phyloP scores from a whole-genome alignment of 495 filamentous ascomycete species.

The Pseudoneurospora amorphoporcata region DNA sequence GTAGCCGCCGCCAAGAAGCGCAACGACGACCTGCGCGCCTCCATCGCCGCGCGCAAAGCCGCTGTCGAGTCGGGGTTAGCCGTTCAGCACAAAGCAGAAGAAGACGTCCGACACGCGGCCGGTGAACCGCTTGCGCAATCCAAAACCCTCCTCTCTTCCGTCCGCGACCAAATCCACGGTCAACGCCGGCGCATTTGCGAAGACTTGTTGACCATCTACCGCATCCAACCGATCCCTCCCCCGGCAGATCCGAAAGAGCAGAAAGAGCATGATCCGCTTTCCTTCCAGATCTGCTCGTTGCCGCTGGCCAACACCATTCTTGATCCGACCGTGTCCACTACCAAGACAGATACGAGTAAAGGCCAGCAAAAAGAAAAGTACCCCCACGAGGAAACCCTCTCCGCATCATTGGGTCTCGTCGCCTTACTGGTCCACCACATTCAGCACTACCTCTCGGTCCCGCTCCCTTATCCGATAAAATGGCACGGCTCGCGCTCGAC shows the following conservation, averaged over 20 bases:
- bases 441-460: conserved; percentile 69
- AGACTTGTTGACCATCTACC: conserved; percentile 67
- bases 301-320: conserved; percentile 70
- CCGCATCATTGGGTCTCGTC: conserved; percentile 74
- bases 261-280: conserved; percentile 34
- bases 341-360: background rate
- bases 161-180: conserved; percentile 54
- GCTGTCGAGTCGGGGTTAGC: conserved; percentile 55
- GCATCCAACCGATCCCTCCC: conserved; percentile 54
- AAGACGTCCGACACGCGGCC: conserved; percentile 44
- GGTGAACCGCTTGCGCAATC: conserved; percentile 46
- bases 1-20: conserved; percentile 50
- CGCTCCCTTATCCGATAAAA: conserved; percentile 71
- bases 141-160: conserved; percentile 41
- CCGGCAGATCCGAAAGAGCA: conserved; percentile 7
- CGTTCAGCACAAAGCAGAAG: conserved; percentile 45
- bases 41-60: conserved; percentile 51
- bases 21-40: conserved; percentile 51
- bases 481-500: conserved; percentile 62
- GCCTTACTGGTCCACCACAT: conserved; percentile 67
- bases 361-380: conserved; percentile 14
- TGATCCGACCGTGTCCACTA: conserved; percentile 26
- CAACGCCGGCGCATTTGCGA: conserved; percentile 82
- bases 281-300: conserved; percentile 67
- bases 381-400: conserved; percentile 53